phyloP scores from a whole-genome alignment of 2,329 filamentous ascomycete genomes.

The Raffaelea albimanens region DNA sequence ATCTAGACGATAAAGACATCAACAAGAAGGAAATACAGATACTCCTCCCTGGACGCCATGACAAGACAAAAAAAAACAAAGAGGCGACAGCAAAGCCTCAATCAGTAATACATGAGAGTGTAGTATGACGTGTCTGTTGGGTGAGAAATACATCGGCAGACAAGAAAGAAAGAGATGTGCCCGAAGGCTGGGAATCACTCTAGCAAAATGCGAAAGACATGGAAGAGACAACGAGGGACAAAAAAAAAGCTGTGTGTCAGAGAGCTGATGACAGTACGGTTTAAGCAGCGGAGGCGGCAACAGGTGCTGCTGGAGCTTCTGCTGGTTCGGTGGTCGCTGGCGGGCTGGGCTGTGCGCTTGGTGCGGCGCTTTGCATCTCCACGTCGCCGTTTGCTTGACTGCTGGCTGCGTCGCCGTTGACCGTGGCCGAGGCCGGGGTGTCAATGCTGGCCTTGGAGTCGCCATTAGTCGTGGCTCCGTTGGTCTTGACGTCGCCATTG shows the following conservation, averaged over 20 bases:
- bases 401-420: constrained; percentile 28
- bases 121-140: no score
- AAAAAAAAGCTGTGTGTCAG: neutral
- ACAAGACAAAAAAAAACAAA: no score
- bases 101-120: no score
- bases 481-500: neutral
- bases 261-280: neutral
- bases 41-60: no score
- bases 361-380: constrained; percentile 42
- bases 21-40: no score
- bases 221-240: neutral
- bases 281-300: constrained; percentile 3
- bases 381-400: constrained; percentile 29
- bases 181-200: no score
- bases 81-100: no score
- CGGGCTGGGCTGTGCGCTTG: constrained; percentile 43
- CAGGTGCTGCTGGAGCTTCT: constrained; percentile 4
- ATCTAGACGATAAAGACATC: no score
- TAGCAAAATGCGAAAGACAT: neutral
- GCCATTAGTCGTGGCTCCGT: neutral
- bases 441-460: neutral
- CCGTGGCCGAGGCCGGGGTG: neutral
- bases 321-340: constrained; percentile 21
- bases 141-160: no score
- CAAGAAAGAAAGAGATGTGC: no score